Evolutionary conservation across 768 basidiomycete species (phyloP), one percentile per base, ranked within the genome.

Genomic region (Xerocomellus dryophilus): DNA sequence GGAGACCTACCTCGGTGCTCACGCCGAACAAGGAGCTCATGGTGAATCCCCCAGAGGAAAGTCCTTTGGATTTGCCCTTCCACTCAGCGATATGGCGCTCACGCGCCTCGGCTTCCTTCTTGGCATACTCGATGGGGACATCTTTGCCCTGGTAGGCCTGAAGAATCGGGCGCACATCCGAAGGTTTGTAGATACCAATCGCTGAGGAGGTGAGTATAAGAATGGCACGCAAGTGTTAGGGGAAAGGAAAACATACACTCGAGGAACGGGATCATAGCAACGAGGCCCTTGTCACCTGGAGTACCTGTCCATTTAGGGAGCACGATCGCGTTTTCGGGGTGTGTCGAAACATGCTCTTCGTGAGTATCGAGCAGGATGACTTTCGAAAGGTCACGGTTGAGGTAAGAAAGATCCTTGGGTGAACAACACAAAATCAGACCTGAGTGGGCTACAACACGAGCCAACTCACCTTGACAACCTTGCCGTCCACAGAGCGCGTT

Each of bases 251-350:
- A 73, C 79, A 50, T 63, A 78, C 93, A 93, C 76, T 98, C 97
- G 5, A 99, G 80, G 85, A 98, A 98, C 1, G 96, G 96, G 60
- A 99, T 94, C 79, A 98, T 81, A n/a, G 85, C 86, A 18, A 98
- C 70, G 38, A 98, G 82, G 0, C 90, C 92, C 58, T 76, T 82
- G 68, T 86, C 85, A 70, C 86, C 73, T 0, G 84, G 74, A 48
- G 86, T 82, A 3, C 95, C 96, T 1, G 82, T 82, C 97, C 97
- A 99, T 60, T 85, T 85, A 17, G 86, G 84, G 34, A 98, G 63
- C 44, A 92, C 73, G 52, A 98, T 79, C 1, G 92, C 82, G 62
- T 98, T 98, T 63, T 97, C 93, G 5, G 90, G 93, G 59, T 98
- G 90, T 0, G 87, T 78, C 34, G 76, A 72, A 18, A 82, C 78